Conservation (phyloP, 2,329 filamentous ascomycete genomes). For the Elsinoe necatrix region DNA sequence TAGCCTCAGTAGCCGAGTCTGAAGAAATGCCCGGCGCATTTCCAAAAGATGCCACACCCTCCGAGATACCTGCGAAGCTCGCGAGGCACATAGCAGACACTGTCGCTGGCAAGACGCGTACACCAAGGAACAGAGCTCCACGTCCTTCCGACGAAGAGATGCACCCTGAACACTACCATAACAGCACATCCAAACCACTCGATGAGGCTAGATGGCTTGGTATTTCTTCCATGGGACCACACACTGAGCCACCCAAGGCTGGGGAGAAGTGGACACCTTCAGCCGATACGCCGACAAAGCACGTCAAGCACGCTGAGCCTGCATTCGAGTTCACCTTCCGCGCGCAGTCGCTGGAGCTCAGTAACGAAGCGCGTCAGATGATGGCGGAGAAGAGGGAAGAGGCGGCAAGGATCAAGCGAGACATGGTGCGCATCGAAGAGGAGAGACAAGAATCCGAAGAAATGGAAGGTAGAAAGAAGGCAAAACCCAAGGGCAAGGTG, state of each 20-base stretch:
- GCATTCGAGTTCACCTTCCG: constrained; percentile 57
- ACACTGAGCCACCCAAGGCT: constrained; percentile 40
- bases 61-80: constrained; percentile 20
- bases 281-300: constrained; percentile 58
- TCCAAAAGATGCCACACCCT: constrained; percentile 23
- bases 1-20: constrained; percentile 39
- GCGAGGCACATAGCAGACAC: constrained; percentile 15
- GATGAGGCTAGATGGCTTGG: constrained; percentile 76
- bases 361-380: constrained; percentile 51
- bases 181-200: constrained; percentile 62
- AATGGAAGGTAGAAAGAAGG: constrained; percentile 58
- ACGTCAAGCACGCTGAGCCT: constrained; percentile 21
- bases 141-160: constrained; percentile 73
- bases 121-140: constrained; percentile 57
- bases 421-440: constrained; percentile 55
- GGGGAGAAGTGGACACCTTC: constrained; percentile 35
- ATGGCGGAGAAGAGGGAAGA: constrained; percentile 64
- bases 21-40: constrained; percentile 35
- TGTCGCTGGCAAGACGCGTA: constrained; percentile 31
- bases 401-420: constrained; percentile 60
- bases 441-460: constrained; percentile 38
- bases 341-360: constrained; percentile 48
- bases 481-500: constrained; percentile 67
- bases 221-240: constrained; percentile 65
- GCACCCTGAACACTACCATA: constrained; percentile 78